These are phyloP conservation scores for Suhomyces tanzawaensis DNA, from an alignment of 805 yeast genomes.

Conservation along the genomic window DNA sequence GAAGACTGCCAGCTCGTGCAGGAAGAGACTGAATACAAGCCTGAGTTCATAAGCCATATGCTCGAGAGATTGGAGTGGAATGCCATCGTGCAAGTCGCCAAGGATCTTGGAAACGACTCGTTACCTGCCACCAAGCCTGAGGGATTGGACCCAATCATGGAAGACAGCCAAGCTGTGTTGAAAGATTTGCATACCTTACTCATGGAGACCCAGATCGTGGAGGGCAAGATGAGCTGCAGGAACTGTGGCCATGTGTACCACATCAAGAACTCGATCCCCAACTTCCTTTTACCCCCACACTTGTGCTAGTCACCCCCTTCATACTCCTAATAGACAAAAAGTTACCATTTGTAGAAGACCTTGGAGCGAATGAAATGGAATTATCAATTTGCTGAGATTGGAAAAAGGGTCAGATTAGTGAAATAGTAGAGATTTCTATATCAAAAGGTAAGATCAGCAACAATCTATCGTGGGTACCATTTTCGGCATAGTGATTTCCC, in stretches of 20 bases:
- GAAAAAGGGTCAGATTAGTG: no score
- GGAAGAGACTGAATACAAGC: conserved; percentile 78
- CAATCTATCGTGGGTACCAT: no score
- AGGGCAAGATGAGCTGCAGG: conserved; percentile 86
- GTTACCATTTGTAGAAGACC: no score
- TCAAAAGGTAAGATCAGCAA: no score
- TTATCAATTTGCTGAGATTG: no score
- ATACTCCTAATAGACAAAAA: no score
- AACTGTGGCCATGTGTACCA: conserved; percentile 85
- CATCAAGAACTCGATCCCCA: conserved; percentile 92
- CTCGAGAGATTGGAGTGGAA: conserved; percentile 85
- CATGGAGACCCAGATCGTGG: conserved; percentile 79
- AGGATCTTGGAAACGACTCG: conserved; percentile 48
- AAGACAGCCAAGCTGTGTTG: conserved; percentile 53
- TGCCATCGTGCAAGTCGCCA: conserved; percentile 75
- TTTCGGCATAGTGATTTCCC: no score
- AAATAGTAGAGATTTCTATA: no score
- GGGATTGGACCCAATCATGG: conserved; percentile 50
- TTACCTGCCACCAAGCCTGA: conserved; percentile 53
- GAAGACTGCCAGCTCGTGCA: conserved; percentile 66
- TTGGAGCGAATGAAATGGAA: no score
- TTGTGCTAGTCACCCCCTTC: conserved; percentile 46
- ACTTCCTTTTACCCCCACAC: conserved; percentile 92
- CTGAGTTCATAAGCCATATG: conserved; percentile 74
- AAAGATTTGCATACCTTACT: conserved; percentile 74